A percentile compares a stretch with the other conserved stretches of the same genome.
Evolutionary conservation across 1,284 basidiomycete genomes (phyloP).

Genomic region (Cryptococcus maquisensis): DNA sequence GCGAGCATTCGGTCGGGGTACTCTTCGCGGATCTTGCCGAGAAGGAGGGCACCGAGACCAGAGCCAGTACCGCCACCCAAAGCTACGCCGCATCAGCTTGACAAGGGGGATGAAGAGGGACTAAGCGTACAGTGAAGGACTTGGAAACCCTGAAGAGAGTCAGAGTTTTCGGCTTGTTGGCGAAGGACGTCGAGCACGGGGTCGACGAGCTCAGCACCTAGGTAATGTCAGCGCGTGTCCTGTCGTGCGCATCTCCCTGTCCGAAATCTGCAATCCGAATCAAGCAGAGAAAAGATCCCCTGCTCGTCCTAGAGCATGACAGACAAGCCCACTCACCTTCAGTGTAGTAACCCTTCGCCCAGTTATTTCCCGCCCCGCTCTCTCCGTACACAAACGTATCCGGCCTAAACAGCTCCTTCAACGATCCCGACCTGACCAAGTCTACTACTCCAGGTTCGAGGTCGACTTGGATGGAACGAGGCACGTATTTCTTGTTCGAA

Average conservation of each 20-base stretch:
- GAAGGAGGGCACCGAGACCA: slow-evolving; percentile 73
- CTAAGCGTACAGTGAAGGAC: slow-evolving; percentile 63
- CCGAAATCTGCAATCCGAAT: too few relatives aligned
- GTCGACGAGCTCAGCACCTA: slow-evolving; percentile 88
- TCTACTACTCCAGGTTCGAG: slow-evolving; percentile 87
- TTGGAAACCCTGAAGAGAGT: slow-evolving; percentile 91
- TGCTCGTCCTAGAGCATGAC: neutral
- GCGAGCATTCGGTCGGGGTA: slow-evolving; percentile 89
- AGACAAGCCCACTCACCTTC: slow-evolving; percentile 58
- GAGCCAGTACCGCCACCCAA: slow-evolving; percentile 91
- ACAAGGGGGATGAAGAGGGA: neutral
- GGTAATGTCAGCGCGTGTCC: neutral
- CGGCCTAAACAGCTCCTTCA: slow-evolving; percentile 68
- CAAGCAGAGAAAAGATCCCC: too few relatives aligned
- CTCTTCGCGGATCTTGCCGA: slow-evolving; percentile 86
- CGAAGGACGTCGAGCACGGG: slow-evolving; percentile 70
- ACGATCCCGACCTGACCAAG: slow-evolving; percentile 55
- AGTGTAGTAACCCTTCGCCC: slow-evolving; percentile 62
- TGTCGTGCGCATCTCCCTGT: neutral
- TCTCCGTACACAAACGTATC: slow-evolving; percentile 81
- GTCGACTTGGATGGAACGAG: slow-evolving; percentile 87
- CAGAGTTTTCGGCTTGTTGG: slow-evolving; percentile 72
- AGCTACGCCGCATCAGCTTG: slow-evolving; percentile 37
- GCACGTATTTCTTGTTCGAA: slow-evolving; percentile 61
- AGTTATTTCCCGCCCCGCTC: slow-evolving; percentile 52